A percentile compares a stretch with the other conserved stretches of the same genome.
phyloP scores from a whole-genome alignment of 2,329 filamentous ascomycete genomes.

The Neofusicoccum ribis region DNA sequence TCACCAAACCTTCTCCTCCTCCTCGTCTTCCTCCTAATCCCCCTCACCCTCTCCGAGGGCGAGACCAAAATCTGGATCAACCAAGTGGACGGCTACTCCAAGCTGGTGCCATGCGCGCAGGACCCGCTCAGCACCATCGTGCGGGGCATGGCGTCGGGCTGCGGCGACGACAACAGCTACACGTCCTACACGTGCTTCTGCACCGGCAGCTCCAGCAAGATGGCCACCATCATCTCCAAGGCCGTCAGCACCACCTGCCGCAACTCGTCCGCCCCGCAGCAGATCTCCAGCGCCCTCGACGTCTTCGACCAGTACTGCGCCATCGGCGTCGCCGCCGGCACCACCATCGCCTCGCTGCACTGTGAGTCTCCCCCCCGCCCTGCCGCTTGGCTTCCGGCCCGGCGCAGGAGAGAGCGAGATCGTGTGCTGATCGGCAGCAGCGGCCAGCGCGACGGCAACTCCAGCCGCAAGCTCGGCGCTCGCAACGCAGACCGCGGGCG shows the following conservation, averaged over 20 bases:
- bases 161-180: not conserved
- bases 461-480: not conserved
- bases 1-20: no score
- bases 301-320: constrained; percentile 3
- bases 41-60: not conserved
- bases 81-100: not conserved
- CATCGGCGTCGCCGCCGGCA: not conserved
- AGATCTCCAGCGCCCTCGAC: not conserved
- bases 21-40: not conserved
- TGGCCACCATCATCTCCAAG: not conserved
- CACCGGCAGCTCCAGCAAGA: not conserved
- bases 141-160: not conserved
- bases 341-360: no score
- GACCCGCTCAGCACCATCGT: not conserved
- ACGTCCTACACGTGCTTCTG: constrained; percentile 7
- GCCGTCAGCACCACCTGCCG: not conserved
- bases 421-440: no score
- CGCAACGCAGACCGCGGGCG: not conserved
- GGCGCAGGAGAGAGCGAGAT: no score
- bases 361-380: no score
- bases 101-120: not conserved
- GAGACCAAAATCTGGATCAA: not conserved
- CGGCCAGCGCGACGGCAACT: not conserved
- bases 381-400: no score
- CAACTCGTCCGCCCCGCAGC: not conserved